Conservation (phyloP, 2,329 filamentous ascomycete species). For the Aspergillus luchuensis region DNA sequence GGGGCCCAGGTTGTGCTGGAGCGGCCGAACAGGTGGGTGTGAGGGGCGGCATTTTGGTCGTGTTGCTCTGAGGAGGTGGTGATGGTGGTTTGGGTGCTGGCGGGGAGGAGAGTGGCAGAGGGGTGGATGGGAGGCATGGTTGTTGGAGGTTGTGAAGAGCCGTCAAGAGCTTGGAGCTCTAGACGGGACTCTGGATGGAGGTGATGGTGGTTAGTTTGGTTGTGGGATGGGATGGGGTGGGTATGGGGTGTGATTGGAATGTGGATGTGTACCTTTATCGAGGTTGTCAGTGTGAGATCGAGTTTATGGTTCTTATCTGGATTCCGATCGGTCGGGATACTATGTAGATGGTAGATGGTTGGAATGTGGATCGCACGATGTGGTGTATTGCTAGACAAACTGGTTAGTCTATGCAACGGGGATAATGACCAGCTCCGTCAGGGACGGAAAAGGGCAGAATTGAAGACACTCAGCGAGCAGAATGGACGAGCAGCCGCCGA, state of each 20-base stretch:
- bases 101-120: constrained; percentile 20
- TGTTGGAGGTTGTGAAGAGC: constrained; percentile 16
- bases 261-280: constrained; percentile 6
- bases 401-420: neutral
- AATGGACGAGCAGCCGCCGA: constrained; percentile 20
- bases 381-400: neutral
- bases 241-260: constrained; percentile 14
- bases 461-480: neutral
- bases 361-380: neutral
- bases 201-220: neutral
- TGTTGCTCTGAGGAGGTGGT: constrained; percentile 15
- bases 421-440: neutral
- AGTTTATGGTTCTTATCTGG: neutral
- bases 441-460: neutral
- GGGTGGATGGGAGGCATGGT: constrained; percentile 36
- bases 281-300: neutral
- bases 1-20: constrained; percentile 27
- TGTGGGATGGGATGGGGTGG: neutral
- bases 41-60: neutral
- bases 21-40: constrained; percentile 33
- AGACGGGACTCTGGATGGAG: constrained; percentile 31
- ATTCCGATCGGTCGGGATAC: constrained; percentile 1
- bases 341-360: constrained; percentile 5
- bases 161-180: constrained; percentile 41
- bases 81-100: constrained; percentile 20